These are phyloP conservation scores for Rehmannia glutinosa DNA, from an alignment of 257 asterid genomes.

Conservation along the genomic window DNA sequence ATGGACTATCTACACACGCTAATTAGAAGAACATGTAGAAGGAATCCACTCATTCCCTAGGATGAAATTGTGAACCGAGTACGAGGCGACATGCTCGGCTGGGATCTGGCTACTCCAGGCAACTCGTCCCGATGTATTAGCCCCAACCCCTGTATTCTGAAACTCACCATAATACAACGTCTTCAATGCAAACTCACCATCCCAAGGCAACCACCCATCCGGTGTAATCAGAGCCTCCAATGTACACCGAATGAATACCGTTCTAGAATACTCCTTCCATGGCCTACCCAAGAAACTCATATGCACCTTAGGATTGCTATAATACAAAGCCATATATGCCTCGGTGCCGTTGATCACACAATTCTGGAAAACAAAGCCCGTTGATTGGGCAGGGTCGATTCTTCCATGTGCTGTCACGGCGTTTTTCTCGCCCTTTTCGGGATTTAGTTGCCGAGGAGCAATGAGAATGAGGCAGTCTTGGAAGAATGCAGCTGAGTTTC, in stretches of 20 bases:
- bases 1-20: too few relatives aligned
- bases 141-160: constrained; percentile 31
- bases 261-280: constrained; percentile 52
- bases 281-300: constrained; percentile 49
- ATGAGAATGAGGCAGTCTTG: constrained; percentile 37
- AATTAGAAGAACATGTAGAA: too few relatives aligned
- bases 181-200: constrained; percentile 31
- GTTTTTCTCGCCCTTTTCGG: constrained; percentile 45
- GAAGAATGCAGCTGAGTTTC: too few relatives aligned
- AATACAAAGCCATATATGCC: constrained; percentile 34
- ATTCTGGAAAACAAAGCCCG: constrained; percentile 45
- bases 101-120: constrained; percentile 42
- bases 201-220: constrained; percentile 56
- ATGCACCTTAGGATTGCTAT: constrained; percentile 30
- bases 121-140: constrained; percentile 22
- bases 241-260: constrained; percentile 30
- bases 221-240: constrained; percentile 31
- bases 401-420: too few relatives aligned
- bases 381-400: constrained; percentile 42
- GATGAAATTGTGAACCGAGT: constrained; percentile 38
- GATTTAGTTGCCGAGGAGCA: constrained; percentile 32
- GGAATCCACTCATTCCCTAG: constrained; percentile 50
- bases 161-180: constrained; percentile 48
- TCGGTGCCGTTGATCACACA: constrained; percentile 44
- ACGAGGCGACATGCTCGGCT: constrained; percentile 23